Evolutionary conservation across 352 stramenopile genomes (phyloP), one percentile per base, ranked within the genome.

Genomic region (Thraustochytrium striatum): DNA sequence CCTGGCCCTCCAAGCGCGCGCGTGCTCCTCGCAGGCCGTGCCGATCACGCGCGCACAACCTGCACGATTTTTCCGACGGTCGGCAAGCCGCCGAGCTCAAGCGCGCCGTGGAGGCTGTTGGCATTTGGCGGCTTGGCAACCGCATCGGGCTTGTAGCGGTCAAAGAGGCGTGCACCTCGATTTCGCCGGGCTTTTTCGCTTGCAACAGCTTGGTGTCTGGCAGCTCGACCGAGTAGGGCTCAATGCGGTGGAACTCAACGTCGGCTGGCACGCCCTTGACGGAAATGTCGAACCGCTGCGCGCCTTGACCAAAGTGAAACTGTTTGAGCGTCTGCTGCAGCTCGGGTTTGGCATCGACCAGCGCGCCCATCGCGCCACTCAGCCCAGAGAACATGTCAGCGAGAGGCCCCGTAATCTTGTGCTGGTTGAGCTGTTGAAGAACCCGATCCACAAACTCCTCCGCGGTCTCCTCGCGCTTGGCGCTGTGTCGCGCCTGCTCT

Each of bases 231-330:
- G n/a, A 61, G 25, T 16, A 25, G 25, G 47, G 47, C 16, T 25
- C 25, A 21, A 55, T 55, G 25, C 16, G 25, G 16, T 55, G 16
- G 16, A 55, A 55, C 21, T 28, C 65, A 3, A 62, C 16, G 21
- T 30, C 65, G 19, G 11, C 35, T 7, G 21, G 19, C 13, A 9
- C 25, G 25, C 35, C 50, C 13, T n/a, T n/a, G n/a, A 75, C 65
- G 21, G 65, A 30, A 5, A 75, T 28, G 28, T 75, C 39, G 30
- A 75, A 61, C 19, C 25, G 5, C 50, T 75, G 65, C 21, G 28
- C 1, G 11, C 65, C 65, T n/a, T n/a, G 19, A 16, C 52, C 65
- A 39, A 75, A 75, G 44, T 61, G 44, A 25, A 75, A 75, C 16
- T 39, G 65, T 32, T 2, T 32, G 32, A 75, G 39, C 21, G 65